Conservation (phyloP, 371 early-diverging fungal species). For the Cokeromyces recurvatus region DNA sequence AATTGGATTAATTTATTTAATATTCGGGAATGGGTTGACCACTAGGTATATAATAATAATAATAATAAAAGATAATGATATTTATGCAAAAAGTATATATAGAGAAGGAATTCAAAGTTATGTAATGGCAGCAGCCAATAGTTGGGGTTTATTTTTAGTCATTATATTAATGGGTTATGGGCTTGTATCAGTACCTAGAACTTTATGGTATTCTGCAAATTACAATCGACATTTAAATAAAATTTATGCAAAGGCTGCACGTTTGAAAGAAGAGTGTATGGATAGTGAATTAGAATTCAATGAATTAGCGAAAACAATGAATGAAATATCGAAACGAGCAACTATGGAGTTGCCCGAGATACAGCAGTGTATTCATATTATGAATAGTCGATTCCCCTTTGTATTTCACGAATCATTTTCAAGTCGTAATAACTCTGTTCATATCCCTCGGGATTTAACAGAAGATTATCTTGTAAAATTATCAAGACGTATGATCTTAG, state of each 20-base stretch:
- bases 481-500: constrained; percentile 51
- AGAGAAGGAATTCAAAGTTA: constrained; percentile 71
- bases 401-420: constrained; percentile 27
- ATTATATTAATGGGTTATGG: constrained; percentile 92
- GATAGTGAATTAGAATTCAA: constrained; percentile 72
- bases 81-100: too few relatives aligned
- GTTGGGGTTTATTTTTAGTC: constrained; percentile 86
- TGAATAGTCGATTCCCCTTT: constrained; percentile 48
- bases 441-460: constrained; percentile 42
- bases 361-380: constrained; percentile 49
- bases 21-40: constrained; percentile 51
- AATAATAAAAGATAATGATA: not conserved
- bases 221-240: constrained; percentile 55
- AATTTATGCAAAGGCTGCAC: constrained; percentile 65
- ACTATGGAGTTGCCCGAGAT: constrained; percentile 33
- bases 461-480: constrained; percentile 56
- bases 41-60: constrained; percentile 21
- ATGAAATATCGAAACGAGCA: constrained; percentile 23
- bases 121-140: constrained; percentile 91
- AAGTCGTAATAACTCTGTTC: constrained; percentile 24
- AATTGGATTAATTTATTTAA: constrained; percentile 70
- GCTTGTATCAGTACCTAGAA: constrained; percentile 82
- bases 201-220: constrained; percentile 75
- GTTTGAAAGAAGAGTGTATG: constrained; percentile 69
- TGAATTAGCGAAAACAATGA: constrained; percentile 56